These are phyloP conservation scores for Breviolum minutum DNA, from an alignment of 73 alveolate species.

Conservation along the genomic window DNA sequence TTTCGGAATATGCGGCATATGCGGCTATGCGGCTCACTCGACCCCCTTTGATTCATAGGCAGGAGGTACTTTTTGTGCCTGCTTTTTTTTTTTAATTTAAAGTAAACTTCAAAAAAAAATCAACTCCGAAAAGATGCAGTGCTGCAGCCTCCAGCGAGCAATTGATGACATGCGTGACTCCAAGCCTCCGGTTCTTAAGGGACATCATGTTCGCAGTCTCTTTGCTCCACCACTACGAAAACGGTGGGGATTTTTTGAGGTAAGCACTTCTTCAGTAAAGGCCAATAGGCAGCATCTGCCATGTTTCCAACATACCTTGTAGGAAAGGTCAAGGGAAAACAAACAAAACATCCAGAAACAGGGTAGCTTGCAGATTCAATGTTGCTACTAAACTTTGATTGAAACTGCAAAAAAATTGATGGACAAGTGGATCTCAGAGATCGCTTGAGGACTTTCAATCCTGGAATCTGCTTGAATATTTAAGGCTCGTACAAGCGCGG, in stretches of 20 bases:
- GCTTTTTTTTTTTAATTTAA: neutral
- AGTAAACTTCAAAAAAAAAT: neutral
- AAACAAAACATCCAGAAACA: too few species aligned
- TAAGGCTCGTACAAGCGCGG: slow-evolving; percentile 44
- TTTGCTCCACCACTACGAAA: neutral
- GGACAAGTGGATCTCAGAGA: too few species aligned
- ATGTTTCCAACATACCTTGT: slow-evolving; percentile 80
- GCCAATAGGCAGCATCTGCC: slow-evolving; percentile 94
- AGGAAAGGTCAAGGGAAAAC: too few species aligned
- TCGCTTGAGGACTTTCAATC: too few species aligned
- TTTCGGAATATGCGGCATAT: too few species aligned
- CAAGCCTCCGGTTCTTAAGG: slow-evolving; percentile 32
- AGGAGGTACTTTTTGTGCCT: slow-evolving; percentile 90
- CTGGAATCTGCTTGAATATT: neutral
- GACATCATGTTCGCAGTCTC: neutral
- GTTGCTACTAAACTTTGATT: too few species aligned
- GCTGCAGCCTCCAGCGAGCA: slow-evolving; percentile 83
- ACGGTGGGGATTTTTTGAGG: neutral
- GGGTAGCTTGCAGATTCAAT: too few species aligned
- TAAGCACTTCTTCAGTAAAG: slow-evolving; percentile 22
- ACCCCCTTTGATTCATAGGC: slow-evolving; percentile 80
- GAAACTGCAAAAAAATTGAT: too few species aligned
- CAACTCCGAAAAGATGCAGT: neutral
- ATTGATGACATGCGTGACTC: slow-evolving; percentile 74
- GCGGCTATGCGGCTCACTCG: slow-evolving; percentile 40